Evolutionary conservation across 2,329 filamentous ascomycete species (phyloP).

Genomic region (Pseudocercospora pini-densiflorae): DNA sequence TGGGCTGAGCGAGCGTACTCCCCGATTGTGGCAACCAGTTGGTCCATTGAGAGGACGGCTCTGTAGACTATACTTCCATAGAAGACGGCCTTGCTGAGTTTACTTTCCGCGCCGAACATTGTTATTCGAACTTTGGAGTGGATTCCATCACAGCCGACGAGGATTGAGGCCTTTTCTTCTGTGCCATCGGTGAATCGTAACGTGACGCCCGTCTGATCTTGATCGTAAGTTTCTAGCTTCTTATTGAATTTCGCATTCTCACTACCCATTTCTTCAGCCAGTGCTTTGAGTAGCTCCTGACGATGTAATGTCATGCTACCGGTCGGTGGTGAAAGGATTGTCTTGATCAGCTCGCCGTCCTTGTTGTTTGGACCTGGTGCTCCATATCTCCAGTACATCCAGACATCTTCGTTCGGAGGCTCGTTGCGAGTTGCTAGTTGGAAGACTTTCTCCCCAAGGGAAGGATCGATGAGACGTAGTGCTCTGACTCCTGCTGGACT

Average conservation of each 20-base stretch:
- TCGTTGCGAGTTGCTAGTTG: constrained; percentile 47
- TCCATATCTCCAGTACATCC: constrained; percentile 48
- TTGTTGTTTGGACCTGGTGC: constrained; percentile 25
- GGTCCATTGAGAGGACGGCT: constrained; percentile 62
- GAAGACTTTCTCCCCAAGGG: constrained; percentile 38
- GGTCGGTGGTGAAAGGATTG: constrained; percentile 35
- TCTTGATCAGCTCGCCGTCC: constrained; percentile 35
- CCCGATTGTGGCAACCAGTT: constrained; percentile 46
- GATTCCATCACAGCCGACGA: constrained; percentile 69
- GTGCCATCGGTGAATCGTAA: constrained; percentile 52
- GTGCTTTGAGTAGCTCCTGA: constrained; percentile 46
- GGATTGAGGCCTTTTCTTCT: constrained; percentile 49
- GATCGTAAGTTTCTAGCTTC: constrained; percentile 20
- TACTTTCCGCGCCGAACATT: constrained; percentile 55
- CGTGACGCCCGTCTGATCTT: constrained; percentile 31
- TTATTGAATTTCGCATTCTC: constrained; percentile 28
- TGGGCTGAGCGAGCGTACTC: constrained; percentile 31
- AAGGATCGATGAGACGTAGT: constrained; percentile 77
- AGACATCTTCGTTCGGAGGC: constrained; percentile 41
- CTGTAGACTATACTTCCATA: constrained; percentile 65
- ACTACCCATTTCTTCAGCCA: constrained; percentile 47
- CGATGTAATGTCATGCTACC: constrained; percentile 42
- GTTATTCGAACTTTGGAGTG: constrained; percentile 60
- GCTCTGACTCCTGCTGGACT: constrained; percentile 82
- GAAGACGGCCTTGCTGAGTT: constrained; percentile 55